Conservation (phyloP, 2,329 filamentous ascomycete species). For the Fusarium pininemorale region DNA sequence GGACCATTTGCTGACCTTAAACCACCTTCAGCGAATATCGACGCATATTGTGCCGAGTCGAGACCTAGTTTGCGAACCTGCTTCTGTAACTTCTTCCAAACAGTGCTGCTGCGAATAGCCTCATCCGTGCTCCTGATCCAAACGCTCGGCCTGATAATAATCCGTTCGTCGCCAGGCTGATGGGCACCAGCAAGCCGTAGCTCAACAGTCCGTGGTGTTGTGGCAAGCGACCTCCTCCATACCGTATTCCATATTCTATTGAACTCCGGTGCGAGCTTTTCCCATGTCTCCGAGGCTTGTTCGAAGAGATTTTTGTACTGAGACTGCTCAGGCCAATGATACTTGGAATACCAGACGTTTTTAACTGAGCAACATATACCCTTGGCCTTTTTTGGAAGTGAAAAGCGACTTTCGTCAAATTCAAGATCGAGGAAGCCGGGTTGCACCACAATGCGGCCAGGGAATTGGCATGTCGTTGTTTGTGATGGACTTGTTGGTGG, state of each 20-base stretch:
- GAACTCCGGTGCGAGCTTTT: not conserved
- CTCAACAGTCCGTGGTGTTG: not conserved
- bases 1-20: not conserved
- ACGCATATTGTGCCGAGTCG: not conserved
- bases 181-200: not conserved
- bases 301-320: not conserved
- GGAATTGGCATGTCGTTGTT: not conserved
- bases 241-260: not conserved
- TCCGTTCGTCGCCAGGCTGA: too few relatives aligned
- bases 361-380: not conserved
- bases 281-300: not conserved
- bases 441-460: too few relatives aligned
- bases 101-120: not conserved
- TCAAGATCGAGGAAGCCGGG: not conserved
- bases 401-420: not conserved
- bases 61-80: not conserved
- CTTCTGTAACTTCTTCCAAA: not conserved
- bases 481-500: not conserved
- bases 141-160: not conserved
- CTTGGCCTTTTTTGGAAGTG: not conserved
- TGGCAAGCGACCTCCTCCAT: not conserved
- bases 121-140: constrained; percentile 1
- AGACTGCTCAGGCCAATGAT: not conserved
- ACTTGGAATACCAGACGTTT: not conserved
- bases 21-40: not conserved